Evolutionary conservation across 108 stramenopile genomes (phyloP).

Genomic region (Nitzschia putrida): DNA sequence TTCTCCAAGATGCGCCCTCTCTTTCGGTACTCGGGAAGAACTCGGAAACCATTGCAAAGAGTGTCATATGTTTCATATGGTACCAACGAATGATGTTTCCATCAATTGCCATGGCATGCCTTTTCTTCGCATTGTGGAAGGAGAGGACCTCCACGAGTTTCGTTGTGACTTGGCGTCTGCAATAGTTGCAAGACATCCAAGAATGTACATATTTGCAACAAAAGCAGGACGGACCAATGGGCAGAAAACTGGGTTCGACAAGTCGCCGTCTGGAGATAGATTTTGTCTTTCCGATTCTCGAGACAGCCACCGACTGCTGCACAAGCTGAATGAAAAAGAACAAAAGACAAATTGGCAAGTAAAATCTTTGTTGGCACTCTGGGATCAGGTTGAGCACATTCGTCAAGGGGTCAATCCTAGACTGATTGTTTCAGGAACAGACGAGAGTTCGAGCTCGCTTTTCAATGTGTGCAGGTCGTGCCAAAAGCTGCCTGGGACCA

Average conservation of each 20-base stretch:
- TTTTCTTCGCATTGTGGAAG: constrained; percentile 1
- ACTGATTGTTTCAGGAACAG: no score
- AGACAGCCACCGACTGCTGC: no score
- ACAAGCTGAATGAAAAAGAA: no score
- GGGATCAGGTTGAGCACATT: no score
- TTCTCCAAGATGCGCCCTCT: background rate
- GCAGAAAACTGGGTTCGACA: background rate
- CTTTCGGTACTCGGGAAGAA: background rate
- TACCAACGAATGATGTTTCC: background rate
- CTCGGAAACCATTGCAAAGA: background rate
- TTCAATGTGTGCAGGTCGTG: no score
- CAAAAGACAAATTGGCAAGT: no score
- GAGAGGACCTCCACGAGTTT: background rate
- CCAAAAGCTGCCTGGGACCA: background rate
- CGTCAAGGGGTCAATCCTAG: no score
- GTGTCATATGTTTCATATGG: constrained; percentile 9
- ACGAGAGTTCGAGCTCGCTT: no score
- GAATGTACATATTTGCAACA: background rate
- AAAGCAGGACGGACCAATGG: background rate
- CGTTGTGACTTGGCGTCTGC: background rate
- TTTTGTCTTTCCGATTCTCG: background rate
- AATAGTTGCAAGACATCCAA: background rate
- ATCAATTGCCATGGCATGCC: background rate
- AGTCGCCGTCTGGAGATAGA: constrained; percentile 20
- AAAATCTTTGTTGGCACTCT: no score